A percentile compares a stretch with the other conserved stretches of the same genome.
These are phyloP conservation scores for Hawksworthiomyces lignivorus DNA, from an alignment of 2,329 filamentous ascomycete species.

Conservation along the genomic window DNA sequence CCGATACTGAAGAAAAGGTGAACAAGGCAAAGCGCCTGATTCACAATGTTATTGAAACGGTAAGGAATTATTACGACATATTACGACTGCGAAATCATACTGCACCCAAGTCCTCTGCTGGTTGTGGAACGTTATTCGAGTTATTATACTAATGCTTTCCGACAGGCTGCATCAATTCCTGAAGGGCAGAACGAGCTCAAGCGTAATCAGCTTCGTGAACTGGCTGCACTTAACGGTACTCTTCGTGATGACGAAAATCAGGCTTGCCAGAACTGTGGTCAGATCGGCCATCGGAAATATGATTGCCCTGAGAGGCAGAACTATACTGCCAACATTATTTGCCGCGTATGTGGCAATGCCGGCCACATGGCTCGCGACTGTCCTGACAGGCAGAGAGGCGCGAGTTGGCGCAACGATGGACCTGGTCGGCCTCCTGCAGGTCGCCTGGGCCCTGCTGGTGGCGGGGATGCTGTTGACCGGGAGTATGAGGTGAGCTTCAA, in stretches of 20 bases:
- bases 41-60: conserved; percentile 97
- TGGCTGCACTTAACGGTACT: conserved; percentile 96
- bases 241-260: conserved; percentile 98
- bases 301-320: conserved; percentile 97
- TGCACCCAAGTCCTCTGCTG: too few species aligned
- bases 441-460: conserved; percentile 51
- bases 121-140: too few species aligned
- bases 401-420: conserved; percentile 82
- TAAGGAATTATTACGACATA: too few species aligned
- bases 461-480: conserved; percentile 78
- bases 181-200: conserved; percentile 99
- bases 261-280: conserved; percentile 97
- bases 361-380: conserved; percentile 98
- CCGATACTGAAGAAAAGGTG: conserved; percentile 98
- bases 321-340: conserved; percentile 98
- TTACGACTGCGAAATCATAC: too few species aligned
- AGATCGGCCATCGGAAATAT: conserved; percentile 98
- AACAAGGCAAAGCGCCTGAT: conserved; percentile 98
- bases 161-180: conserved; percentile 89
- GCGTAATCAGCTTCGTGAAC: conserved; percentile 94
- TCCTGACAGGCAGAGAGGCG: conserved; percentile 84
- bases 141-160: background rate
- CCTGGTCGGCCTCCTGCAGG: conserved; percentile 48
- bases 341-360: conserved; percentile 93
- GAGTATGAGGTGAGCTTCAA: conserved; percentile 87